Percentiles rank a stretch among this genome's conserved stretches.
phyloP scores from a whole-genome alignment of 83 land plant genomes.

The Thuja plicata region DNA sequence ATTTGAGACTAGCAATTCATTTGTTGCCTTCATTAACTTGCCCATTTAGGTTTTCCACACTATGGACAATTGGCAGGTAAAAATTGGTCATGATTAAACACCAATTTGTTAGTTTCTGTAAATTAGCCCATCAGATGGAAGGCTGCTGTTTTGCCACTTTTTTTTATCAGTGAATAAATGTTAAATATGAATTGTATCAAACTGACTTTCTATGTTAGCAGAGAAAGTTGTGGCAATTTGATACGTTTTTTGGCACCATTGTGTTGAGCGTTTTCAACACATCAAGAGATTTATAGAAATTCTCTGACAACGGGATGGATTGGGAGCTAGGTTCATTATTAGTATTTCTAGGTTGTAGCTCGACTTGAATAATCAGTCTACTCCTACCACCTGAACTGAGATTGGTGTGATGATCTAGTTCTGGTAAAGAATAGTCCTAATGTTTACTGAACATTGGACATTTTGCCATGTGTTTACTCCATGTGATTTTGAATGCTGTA shows the following conservation, averaged over 20 bases:
- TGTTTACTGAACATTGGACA: background rate
- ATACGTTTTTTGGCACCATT: background rate
- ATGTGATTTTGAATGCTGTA: background rate
- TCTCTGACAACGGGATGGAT: background rate
- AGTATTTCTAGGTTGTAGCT: background rate
- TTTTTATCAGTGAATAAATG: background rate
- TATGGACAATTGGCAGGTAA: background rate
- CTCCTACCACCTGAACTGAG: background rate
- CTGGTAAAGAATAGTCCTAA: background rate
- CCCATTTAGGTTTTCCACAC: constrained; percentile 1
- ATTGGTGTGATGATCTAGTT: background rate
- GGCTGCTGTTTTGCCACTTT: background rate
- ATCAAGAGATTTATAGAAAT: background rate
- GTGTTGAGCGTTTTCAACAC: background rate
- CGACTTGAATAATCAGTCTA: background rate
- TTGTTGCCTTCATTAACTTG: background rate
- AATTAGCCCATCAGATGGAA: background rate
- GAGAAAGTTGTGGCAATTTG: background rate
- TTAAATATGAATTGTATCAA: background rate
- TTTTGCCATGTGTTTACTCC: background rate
- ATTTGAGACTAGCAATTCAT: background rate
- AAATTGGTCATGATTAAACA: background rate
- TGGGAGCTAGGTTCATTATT: background rate
- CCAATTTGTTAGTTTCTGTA: background rate
- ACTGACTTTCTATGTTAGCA: background rate